Conservation (phyloP, 176 grass and related monocot genomes). For the Triticum turgidum region DNA sequence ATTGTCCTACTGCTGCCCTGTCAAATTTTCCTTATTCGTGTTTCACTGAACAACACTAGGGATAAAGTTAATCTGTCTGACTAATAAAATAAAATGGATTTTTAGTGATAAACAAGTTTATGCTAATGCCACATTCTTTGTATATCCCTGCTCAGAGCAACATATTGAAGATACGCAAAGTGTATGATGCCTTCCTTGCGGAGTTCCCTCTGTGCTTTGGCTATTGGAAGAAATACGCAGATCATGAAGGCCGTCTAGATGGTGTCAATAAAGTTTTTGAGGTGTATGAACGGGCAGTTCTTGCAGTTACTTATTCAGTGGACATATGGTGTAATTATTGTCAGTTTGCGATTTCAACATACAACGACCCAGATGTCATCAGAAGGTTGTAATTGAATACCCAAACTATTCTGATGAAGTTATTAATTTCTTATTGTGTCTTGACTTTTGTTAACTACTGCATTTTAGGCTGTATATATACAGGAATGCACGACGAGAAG, state of each 20-base stretch:
- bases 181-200: slow-evolving; percentile 85
- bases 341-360: slow-evolving; percentile 86
- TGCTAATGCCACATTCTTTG: background rate
- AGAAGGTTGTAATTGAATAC: slow-evolving; percentile 58
- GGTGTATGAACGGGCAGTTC: slow-evolving; percentile 93
- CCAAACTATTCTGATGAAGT: background rate
- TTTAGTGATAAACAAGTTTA: background rate
- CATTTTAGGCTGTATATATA: slow-evolving; percentile 5
- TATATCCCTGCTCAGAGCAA: slow-evolving; percentile 51
- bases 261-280: slow-evolving; percentile 72
- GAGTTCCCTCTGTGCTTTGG: slow-evolving; percentile 98
- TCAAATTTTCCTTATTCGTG: background rate
- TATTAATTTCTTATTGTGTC: background rate
- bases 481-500: slow-evolving; percentile 28
- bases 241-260: slow-evolving; percentile 82
- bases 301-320: slow-evolving; percentile 98
- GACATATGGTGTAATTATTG: slow-evolving; percentile 98
- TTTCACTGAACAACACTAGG: background rate
- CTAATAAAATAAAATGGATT: background rate
- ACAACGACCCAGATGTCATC: slow-evolving; percentile 87
- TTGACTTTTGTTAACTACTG: slow-evolving; percentile 21
- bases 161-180: slow-evolving; percentile 79
- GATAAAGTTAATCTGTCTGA: background rate
- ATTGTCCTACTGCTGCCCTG: background rate
- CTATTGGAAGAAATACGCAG: slow-evolving; percentile 99